Evolutionary conservation across 2,329 filamentous ascomycete species (phyloP).

Genomic region (Alternaria sp.): DNA sequence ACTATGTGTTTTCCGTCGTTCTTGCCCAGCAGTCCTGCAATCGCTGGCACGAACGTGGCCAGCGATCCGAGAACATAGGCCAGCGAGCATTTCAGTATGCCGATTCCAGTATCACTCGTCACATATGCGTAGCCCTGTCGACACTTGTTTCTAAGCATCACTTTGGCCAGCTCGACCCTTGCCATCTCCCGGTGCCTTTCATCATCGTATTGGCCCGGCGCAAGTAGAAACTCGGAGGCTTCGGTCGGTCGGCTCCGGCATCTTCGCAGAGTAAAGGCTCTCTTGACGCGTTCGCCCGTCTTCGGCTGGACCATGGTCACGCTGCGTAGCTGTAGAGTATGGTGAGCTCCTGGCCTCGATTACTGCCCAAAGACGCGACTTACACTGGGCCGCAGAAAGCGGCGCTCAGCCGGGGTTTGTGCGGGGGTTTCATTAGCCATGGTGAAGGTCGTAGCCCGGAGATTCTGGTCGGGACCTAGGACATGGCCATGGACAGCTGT

Average conservation of each 20-base stretch:
- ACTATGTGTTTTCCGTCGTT: constrained; percentile 95
- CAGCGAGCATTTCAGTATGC: constrained; percentile 88
- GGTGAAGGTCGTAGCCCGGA: constrained; percentile 11
- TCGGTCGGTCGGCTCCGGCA: constrained; percentile 54
- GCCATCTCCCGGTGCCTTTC: constrained; percentile 43
- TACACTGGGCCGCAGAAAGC: constrained; percentile 51
- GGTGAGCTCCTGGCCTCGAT: constrained; percentile 29
- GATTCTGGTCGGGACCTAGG: constrained; percentile 14
- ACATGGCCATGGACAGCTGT: constrained; percentile 18
- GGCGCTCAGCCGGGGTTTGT: constrained; percentile 46
- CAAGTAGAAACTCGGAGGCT: constrained; percentile 53
- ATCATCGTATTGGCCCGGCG: constrained; percentile 41
- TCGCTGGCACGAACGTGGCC: constrained; percentile 79
- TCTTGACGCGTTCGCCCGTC: constrained; percentile 84
- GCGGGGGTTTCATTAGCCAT: constrained; percentile 43
- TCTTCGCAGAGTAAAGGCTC: constrained; percentile 76
- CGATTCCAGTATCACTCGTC: constrained; percentile 75
- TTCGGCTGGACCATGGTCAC: constrained; percentile 86
- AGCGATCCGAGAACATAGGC: constrained; percentile 88
- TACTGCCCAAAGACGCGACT: constrained; percentile 21
- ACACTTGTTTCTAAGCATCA: constrained; percentile 43
- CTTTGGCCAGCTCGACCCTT: constrained; percentile 46
- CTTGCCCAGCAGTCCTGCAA: constrained; percentile 77
- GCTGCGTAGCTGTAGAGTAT: constrained; percentile 69
- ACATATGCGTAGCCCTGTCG: constrained; percentile 66